Evolutionary conservation across 2,329 filamentous ascomycete genomes (phyloP).

Genomic region (Aspergillus sp.): DNA sequence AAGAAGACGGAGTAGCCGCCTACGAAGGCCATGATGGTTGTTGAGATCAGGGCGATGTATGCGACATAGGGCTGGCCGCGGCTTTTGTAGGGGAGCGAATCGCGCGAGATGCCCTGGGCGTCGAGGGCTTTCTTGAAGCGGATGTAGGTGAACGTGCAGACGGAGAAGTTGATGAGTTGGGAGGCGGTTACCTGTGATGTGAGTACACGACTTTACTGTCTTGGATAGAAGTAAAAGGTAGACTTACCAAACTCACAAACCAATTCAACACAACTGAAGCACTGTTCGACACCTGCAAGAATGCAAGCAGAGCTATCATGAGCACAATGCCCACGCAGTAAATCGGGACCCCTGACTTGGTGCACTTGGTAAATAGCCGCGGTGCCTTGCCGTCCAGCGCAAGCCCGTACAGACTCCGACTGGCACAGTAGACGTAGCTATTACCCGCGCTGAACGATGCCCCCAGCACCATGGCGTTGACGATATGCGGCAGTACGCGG

Average conservation of each 20-base stretch:
- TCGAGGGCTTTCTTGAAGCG: conserved; percentile 62
- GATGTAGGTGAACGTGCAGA: conserved; percentile 63
- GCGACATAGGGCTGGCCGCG: conserved; percentile 64
- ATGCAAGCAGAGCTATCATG: conserved; percentile 61
- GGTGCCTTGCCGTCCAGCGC: conserved; percentile 62
- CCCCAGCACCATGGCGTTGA: conserved; percentile 64
- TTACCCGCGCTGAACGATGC: conserved; percentile 63
- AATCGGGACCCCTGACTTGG: conserved; percentile 59
- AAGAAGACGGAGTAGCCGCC: conserved; percentile 71
- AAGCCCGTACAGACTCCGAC: conserved; percentile 59
- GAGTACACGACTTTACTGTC: too few species aligned
- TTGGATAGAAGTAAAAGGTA: not conserved
- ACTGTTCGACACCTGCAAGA: conserved; percentile 61
- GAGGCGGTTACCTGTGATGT: conserved; percentile 54
- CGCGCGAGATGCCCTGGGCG: conserved; percentile 60
- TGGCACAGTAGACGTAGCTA: conserved; percentile 60
- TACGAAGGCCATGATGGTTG: conserved; percentile 64
- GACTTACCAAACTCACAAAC: conserved; percentile 56
- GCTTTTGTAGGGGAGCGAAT: conserved; percentile 61
- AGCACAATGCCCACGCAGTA: conserved; percentile 63
- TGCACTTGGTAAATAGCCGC: conserved; percentile 58
- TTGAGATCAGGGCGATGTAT: conserved; percentile 56
- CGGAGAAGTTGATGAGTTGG: conserved; percentile 64
- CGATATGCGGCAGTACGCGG: conserved; percentile 56
- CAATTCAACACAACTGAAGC: conserved; percentile 62